Evolutionary conservation across 2,329 filamentous ascomycete genomes (phyloP).

Genomic region (Dothistroma septosporum): DNA sequence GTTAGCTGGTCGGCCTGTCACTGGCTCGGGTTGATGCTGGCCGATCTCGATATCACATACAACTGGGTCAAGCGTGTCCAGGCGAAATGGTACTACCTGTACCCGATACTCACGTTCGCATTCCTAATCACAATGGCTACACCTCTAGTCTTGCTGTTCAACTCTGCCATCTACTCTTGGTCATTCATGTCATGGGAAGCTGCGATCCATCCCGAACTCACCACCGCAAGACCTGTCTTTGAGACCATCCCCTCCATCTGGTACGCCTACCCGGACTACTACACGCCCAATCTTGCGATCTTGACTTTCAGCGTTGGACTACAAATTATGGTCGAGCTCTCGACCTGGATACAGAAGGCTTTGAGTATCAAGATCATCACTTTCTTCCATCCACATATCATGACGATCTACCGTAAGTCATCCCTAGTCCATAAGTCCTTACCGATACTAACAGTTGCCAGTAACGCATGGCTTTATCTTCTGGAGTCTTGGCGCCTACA

Average conservation of each 20-base stretch:
- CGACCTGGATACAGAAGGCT: conserved; percentile 39
- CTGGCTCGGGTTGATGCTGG: conserved; percentile 44
- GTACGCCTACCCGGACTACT: conserved; percentile 47
- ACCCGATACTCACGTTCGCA: conserved; percentile 35
- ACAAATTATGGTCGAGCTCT: conserved; percentile 37
- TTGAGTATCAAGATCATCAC: conserved; percentile 40
- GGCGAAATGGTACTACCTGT: conserved; percentile 35
- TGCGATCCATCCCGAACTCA: conserved; percentile 42
- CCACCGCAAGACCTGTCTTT: conserved; percentile 41
- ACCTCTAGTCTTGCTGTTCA: conserved; percentile 38
- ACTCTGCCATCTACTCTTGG: conserved; percentile 35
- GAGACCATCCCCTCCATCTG: conserved; percentile 42
- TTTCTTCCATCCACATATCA: conserved; percentile 47
- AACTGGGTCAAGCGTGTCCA: conserved; percentile 41
- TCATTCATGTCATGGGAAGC: conserved; percentile 41
- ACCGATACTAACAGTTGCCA: conserved; percentile 4
- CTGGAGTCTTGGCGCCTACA: conserved; percentile 41
- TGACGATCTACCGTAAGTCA: conserved; percentile 43
- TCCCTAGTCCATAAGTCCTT: not conserved
- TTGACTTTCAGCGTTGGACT: conserved; percentile 39
- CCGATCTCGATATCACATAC: conserved; percentile 47
- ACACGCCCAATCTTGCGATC: conserved; percentile 42
- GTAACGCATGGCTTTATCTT: conserved; percentile 47
- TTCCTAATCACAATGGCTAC: conserved; percentile 36
- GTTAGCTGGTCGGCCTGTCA: conserved; percentile 45